Conservation (phyloP, 73 alveolate genomes). For the Strombidium stylifer region DNA sequence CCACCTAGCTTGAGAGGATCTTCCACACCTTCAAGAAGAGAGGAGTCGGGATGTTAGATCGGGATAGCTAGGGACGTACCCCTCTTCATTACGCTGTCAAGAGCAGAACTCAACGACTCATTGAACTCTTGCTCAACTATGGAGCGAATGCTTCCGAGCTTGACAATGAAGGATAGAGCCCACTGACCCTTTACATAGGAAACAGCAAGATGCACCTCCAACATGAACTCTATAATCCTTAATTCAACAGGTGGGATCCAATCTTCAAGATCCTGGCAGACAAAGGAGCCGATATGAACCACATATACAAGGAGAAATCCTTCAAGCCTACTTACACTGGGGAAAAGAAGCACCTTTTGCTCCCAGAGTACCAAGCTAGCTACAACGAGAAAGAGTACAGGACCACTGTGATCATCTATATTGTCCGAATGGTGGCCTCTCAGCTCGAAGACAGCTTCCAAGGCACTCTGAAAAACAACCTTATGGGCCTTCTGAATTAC, state of each 20-base stretch:
- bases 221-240: neutral
- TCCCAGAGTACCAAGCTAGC: slow-evolving; percentile 7
- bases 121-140: slow-evolving; percentile 14
- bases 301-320: slow-evolving; percentile 14
- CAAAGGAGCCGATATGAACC: slow-evolving; percentile 36
- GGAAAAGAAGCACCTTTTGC: too few species aligned
- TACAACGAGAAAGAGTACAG: neutral
- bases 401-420: neutral
- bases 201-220: neutral
- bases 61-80: slow-evolving; percentile 54
- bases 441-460: neutral
- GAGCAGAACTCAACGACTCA: slow-evolving; percentile 22
- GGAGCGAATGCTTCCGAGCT: slow-evolving; percentile 43
- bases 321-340: slow-evolving; percentile 22
- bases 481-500: slow-evolving; percentile 11
- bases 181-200: slow-evolving; percentile 5
- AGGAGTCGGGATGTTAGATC: slow-evolving; percentile 55
- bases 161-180: slow-evolving; percentile 42
- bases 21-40: slow-evolving; percentile 35
- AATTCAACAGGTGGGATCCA: neutral
- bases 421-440: slow-evolving; percentile 1
- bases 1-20: slow-evolving; percentile 16
- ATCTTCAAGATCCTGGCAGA: neutral
- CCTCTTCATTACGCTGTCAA: slow-evolving; percentile 73
- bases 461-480: slow-evolving; percentile 1